Evolutionary conservation across 345 rosid genomes (phyloP).

Genomic region (Hibiscus mutabilis): DNA sequence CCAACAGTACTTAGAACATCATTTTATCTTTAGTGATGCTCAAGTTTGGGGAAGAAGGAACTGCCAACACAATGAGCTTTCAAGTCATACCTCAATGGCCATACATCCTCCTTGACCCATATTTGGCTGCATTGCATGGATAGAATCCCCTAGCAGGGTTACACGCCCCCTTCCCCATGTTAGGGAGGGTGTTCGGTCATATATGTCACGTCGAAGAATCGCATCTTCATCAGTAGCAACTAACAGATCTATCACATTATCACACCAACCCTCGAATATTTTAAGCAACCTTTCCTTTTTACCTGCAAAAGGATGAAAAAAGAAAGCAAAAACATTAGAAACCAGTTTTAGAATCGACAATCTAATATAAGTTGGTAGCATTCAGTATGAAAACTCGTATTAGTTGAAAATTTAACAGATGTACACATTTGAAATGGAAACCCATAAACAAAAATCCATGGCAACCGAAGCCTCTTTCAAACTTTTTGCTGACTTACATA

Average conservation of each 20-base stretch:
- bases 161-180: conserved; percentile 92
- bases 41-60: background rate
- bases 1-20: background rate
- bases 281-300: conserved; percentile 71
- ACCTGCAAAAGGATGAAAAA: conserved; percentile 35
- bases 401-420: background rate
- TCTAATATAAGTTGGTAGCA: background rate
- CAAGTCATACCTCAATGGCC: conserved; percentile 79
- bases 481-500: background rate
- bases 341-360: background rate
- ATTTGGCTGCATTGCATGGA: conserved; percentile 96
- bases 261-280: conserved; percentile 92
- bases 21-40: background rate
- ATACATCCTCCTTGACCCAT: conserved; percentile 98
- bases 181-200: conserved; percentile 59
- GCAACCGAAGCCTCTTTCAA: background rate
- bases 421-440: background rate
- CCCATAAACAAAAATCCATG: background rate
- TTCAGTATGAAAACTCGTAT: background rate
- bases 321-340: background rate
- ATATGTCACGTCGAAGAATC: conserved; percentile 83
- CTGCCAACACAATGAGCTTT: background rate
- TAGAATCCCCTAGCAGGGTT: conserved; percentile 86
- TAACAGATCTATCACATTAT: conserved; percentile 71
- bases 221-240: conserved; percentile 71